phyloP scores from a whole-genome alignment of 441 rosid genomes.

The Arabidopsis lyrata region DNA sequence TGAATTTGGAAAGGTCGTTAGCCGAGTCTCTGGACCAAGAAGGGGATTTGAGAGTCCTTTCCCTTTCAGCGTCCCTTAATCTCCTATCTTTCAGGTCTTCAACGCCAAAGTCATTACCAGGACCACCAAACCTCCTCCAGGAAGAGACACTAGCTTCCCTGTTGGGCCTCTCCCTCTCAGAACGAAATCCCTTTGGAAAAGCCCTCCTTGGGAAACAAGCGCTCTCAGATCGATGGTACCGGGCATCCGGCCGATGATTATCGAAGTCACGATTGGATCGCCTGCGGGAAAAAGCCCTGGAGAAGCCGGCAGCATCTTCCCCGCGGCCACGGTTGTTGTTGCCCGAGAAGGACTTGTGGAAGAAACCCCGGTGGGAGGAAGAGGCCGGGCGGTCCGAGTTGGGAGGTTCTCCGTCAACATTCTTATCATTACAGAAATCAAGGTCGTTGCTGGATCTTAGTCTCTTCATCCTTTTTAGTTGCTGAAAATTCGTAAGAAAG shows the following conservation, averaged over 20 bases:
- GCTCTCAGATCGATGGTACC: slow-evolving; percentile 84
- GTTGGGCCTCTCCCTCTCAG: slow-evolving; percentile 86
- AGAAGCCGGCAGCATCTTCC: slow-evolving; percentile 50
- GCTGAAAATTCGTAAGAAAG: background rate
- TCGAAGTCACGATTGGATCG: slow-evolving; percentile 75
- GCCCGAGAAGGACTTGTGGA: slow-evolving; percentile 58
- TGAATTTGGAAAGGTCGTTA: slow-evolving; percentile 52
- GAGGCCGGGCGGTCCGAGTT: slow-evolving; percentile 57
- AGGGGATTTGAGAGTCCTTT: slow-evolving; percentile 66
- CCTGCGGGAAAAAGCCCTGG: slow-evolving; percentile 59
- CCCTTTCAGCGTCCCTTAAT: slow-evolving; percentile 45
- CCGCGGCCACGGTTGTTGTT: slow-evolving; percentile 69
- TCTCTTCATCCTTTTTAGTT: slow-evolving; percentile 65
- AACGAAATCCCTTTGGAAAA: slow-evolving; percentile 88
- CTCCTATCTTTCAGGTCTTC: slow-evolving; percentile 42
- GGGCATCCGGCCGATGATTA: slow-evolving; percentile 51
- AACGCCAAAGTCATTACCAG: slow-evolving; percentile 59
- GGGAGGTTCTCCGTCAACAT: slow-evolving; percentile 51
- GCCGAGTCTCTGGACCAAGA: slow-evolving; percentile 72
- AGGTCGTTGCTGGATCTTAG: slow-evolving; percentile 90
- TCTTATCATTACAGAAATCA: slow-evolving; percentile 66
- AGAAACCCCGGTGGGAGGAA: slow-evolving; percentile 65
- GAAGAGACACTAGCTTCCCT: slow-evolving; percentile 85
- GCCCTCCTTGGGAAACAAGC: slow-evolving; percentile 76
- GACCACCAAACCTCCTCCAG: slow-evolving; percentile 80